Evolutionary conservation across 2,329 filamentous ascomycete genomes (phyloP).

Genomic region (Aaosphaeria pasadenensis): DNA sequence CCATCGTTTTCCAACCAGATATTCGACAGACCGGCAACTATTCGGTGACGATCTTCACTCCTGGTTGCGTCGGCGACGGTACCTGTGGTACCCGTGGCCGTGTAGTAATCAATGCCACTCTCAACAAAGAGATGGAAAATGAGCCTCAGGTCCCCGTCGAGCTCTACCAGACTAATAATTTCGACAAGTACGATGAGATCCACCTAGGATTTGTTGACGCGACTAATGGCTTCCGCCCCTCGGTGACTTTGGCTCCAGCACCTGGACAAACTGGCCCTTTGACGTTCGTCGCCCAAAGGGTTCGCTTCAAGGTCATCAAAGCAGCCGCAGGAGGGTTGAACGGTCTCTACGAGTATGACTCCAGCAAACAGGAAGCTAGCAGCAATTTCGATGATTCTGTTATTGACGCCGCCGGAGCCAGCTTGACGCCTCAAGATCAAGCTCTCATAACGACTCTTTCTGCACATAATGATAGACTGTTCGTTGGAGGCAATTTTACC

Average conservation of each 20-base stretch:
- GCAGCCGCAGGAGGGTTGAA: slow-evolving; percentile 79
- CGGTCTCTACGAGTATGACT: slow-evolving; percentile 85
- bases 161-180: slow-evolving; percentile 89
- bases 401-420: slow-evolving; percentile 72
- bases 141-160: slow-evolving; percentile 53
- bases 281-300: slow-evolving; percentile 83
- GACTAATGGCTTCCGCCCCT: slow-evolving; percentile 72
- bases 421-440: slow-evolving; percentile 55
- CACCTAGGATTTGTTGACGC: slow-evolving; percentile 84
- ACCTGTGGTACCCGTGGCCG: slow-evolving; percentile 74
- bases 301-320: slow-evolving; percentile 73
- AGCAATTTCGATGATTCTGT: slow-evolving; percentile 67
- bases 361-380: slow-evolving; percentile 57
- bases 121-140: slow-evolving; percentile 51
- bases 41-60: slow-evolving; percentile 85
- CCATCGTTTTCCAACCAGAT: slow-evolving; percentile 77
- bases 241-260: slow-evolving; percentile 72
- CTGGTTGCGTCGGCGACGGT: slow-evolving; percentile 78
- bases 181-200: slow-evolving; percentile 93
- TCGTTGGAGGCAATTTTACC: slow-evolving; percentile 81
- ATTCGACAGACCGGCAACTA: slow-evolving; percentile 90
- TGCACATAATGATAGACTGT: slow-evolving; percentile 59
- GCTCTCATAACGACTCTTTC: slow-evolving; percentile 71
- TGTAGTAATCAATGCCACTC: slow-evolving; percentile 74
- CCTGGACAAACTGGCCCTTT: slow-evolving; percentile 58